Base-by-base conservation (phyloP, 768 basidiomycete genomes). In the Suillus luteus region DNA sequence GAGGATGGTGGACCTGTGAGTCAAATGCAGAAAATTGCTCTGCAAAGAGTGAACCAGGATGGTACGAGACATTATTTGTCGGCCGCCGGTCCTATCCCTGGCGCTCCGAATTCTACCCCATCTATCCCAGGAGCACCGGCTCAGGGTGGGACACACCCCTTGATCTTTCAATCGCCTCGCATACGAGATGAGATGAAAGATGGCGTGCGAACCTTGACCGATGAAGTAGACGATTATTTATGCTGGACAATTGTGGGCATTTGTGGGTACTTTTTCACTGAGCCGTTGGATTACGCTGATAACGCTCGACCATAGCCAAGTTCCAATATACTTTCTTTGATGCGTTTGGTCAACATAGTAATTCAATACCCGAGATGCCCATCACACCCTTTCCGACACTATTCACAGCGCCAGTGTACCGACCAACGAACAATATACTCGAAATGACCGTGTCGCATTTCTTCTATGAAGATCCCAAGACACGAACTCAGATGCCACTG, bases 171-270 rank as follows among this genome's bases (percentile, higher is more conserved):
- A 72, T 81, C 86, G 10, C 91, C 93, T 54, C 87, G 91, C 43
- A 83, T 92, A n/a, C 84, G 87, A 44, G 93, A 93, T 64, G 93
- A 94, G 71, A 78, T 89, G 64, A 90, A 90, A 73, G 91, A 93
- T 67, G 92, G 91, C 17, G 82, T 86, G 55, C 85, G 85, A 61
- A 77, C 87, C 38, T 85, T 93, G 61, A 89, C 86, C 27, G 95
- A 96, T 69, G 92, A 94, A 75, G 92, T 97, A 7, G 95, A 97
- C 73, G 95, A 97, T 73, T 96, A 94, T 80, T 79, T 96, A 63
- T 94, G 92, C 71, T 97, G 95, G 95, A 94, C 93, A 14, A 95
- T 97, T 69, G 93, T 95, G 67, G 93, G 95, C 44, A 95, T 96
- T 60, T 93, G 95, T 95, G 77, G 76, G 91, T 80, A 65, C 70